phyloP scores from a whole-genome alignment of 208 protist species.

The Leishmania martiniquensis region DNA sequence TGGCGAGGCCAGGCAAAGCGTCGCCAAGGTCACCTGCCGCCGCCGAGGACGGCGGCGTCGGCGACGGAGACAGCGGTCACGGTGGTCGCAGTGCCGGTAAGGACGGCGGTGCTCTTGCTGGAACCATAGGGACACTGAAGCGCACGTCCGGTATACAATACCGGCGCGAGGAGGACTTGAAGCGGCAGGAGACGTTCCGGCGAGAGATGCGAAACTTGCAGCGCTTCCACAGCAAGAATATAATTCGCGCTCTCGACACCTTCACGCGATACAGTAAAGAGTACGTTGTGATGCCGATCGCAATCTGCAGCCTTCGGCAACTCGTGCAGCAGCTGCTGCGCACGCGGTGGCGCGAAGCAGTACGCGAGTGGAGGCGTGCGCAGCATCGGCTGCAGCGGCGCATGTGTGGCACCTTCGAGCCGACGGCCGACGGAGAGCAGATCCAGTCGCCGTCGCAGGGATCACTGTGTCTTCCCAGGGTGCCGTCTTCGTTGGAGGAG shows the following conservation, averaged over 20 bases:
- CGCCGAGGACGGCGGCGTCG: neutral
- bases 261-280: constrained; percentile 80
- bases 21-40: neutral
- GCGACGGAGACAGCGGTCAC: neutral
- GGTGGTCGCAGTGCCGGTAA: neutral
- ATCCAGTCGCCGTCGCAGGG: neutral
- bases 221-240: constrained; percentile 77
- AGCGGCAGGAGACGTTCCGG: constrained; percentile 30
- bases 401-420: neutral
- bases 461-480: neutral
- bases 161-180: constrained; percentile 25
- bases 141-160: constrained; percentile 23
- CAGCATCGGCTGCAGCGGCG: constrained; percentile 8
- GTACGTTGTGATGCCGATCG: constrained; percentile 84
- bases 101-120: neutral
- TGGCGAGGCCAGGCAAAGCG: neutral
- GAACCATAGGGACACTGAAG: constrained; percentile 1
- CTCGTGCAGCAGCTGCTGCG: constrained; percentile 49
- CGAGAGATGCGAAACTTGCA: constrained; percentile 79
- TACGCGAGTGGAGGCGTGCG: constrained; percentile 18
- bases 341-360: constrained; percentile 32
- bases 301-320: constrained; percentile 80
- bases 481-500: constrained; percentile 4
- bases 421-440: neutral
- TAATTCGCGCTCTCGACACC: constrained; percentile 75